phyloP scores from a whole-genome alignment of 352 stramenopile species.

The Pythium phragmiticola region DNA sequence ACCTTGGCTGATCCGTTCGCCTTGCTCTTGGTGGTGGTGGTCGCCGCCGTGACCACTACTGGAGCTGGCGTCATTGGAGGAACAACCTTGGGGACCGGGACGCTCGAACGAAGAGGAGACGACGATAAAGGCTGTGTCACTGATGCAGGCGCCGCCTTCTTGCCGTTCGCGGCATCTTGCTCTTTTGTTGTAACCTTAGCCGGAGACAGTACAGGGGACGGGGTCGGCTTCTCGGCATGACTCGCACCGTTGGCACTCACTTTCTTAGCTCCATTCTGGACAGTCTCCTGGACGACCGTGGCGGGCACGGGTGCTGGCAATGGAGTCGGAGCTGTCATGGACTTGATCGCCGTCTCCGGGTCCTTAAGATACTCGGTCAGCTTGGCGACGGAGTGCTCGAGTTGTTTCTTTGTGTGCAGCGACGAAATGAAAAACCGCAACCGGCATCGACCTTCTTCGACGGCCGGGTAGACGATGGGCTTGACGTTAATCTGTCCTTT shows the following conservation, averaged over 20 bases:
- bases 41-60: too few relatives aligned
- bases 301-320: neutral
- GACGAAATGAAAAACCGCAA: constrained; percentile 87
- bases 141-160: neutral
- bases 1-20: neutral
- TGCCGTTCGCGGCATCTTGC: neutral
- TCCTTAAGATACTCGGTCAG: constrained; percentile 33
- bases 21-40: constrained; percentile 1
- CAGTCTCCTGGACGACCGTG: neutral
- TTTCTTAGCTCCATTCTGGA: neutral
- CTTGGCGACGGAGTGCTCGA: constrained; percentile 52
- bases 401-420: constrained; percentile 64
- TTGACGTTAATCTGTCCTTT: constrained; percentile 75
- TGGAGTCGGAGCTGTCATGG: constrained; percentile 2
- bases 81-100: neutral
- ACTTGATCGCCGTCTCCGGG: constrained; percentile 25
- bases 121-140: neutral
- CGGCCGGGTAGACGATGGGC: constrained; percentile 82
- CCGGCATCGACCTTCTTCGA: constrained; percentile 82
- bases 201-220: neutral
- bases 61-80: neutral
- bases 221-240: neutral
- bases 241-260: constrained; percentile 1
- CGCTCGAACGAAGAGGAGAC: neutral
- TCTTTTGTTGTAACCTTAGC: neutral